Evolutionary conservation across 2,329 filamentous ascomycete genomes (phyloP), one percentile per base, ranked within the genome.

Genomic region (Penicillium aurantiogriseum): DNA sequence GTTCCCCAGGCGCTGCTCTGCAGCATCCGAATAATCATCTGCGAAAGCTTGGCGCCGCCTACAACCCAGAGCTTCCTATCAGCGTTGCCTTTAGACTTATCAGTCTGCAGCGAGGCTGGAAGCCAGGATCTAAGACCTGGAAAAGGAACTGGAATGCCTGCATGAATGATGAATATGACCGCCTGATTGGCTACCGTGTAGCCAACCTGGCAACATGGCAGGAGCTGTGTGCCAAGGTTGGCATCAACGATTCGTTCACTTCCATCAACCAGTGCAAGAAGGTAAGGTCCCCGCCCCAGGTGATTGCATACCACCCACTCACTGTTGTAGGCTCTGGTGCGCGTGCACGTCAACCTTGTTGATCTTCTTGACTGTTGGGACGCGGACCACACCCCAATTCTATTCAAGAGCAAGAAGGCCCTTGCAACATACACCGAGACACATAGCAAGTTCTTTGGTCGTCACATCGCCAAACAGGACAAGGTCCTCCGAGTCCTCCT

Each of bases 221-320:
- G 39, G 33, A 50, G 2, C 42, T 73, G 17, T 72, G 70, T 47
- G 31, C 15, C 3, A 66, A 72, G 27, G 29, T 74, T 2, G 61
- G 58, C 0, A n/a, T 74, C 2, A 23, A 21, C 5, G 52, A 39
- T 0, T 33, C 31, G 0, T 59, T 64, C 5, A 5, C 35, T 1
- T 71, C 69, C 1, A 69, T 73, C 19, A 65, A 5, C 3, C 27
- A 69, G 44, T 74, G 71, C 56, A 67, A 66, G 29, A 66, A 66
- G 59, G 69, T 71, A 51, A 36, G 2, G 9, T 13, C n/a, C 13
- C 15, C 2, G n/a, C 8, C 9, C 11, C 40, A 25, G 11, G 11
- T 10, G 38, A 17, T 29, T 6, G 23, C 1, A 7, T 13, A 15
- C 5, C 40, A 25, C 15, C 46, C 5, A 23, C 33, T 55, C 23